Percentiles rank a stretch among this genome's conserved stretches.
phyloP scores from a whole-genome alignment of 1,139 yeast species.

The Sugiyamaella grinbergsii region DNA sequence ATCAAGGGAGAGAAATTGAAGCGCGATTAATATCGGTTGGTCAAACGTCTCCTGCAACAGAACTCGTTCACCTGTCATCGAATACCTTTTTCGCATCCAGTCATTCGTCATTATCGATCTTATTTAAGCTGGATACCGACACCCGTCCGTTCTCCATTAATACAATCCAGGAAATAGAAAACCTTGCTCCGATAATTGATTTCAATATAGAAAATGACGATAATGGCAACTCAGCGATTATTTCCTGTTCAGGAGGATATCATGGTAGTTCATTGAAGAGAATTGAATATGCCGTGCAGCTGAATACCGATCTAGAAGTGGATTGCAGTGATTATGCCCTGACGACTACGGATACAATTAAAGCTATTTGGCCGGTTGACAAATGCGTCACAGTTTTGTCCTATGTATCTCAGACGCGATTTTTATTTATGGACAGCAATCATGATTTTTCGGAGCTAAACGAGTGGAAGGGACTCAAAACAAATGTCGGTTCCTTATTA shows the following conservation, averaged over 20 bases:
- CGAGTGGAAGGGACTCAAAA: constrained; percentile 6
- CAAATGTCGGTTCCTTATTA: constrained; percentile 4
- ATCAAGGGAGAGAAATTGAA: constrained; percentile 3
- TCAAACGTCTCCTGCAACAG: constrained; percentile 24
- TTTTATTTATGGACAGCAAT: constrained; percentile 16
- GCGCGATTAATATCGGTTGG: constrained; percentile 22
- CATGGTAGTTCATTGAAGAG: constrained; percentile 14
- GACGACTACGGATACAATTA: not conserved
- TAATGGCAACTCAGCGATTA: constrained; percentile 10
- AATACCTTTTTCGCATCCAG: constrained; percentile 29
- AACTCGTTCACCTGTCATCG: constrained; percentile 26
- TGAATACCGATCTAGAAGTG: constrained; percentile 15
- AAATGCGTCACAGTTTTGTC: not conserved
- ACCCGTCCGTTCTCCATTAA: not conserved
- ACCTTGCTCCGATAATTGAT: constrained; percentile 22
- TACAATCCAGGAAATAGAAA: constrained; percentile 18
- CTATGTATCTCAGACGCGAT: constrained; percentile 7
- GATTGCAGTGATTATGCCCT: not conserved
- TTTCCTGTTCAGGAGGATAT: constrained; percentile 18
- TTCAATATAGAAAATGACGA: constrained; percentile 13
- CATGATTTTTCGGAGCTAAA: constrained; percentile 18
- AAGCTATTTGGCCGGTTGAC: constrained; percentile 14
- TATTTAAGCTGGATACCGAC: constrained; percentile 23
- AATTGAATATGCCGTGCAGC: constrained; percentile 12
- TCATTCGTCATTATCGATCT: constrained; percentile 22